phyloP scores from a whole-genome alignment of 2,329 filamentous ascomycete genomes.

The Cytospora mali region DNA sequence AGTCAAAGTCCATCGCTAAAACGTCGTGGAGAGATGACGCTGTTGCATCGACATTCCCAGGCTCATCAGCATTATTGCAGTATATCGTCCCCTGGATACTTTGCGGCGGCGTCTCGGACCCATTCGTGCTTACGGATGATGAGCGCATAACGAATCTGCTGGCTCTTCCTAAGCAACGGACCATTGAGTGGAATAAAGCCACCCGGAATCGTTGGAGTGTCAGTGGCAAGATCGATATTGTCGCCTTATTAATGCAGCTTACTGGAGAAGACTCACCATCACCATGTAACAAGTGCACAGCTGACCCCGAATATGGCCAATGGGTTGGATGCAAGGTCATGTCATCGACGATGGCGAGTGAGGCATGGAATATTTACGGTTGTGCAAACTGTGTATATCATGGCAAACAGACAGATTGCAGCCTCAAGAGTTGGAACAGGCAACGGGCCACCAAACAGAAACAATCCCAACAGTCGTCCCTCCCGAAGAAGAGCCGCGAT shows the following conservation, averaged over 20 bases:
- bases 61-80: neutral
- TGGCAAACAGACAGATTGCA: constrained; percentile 21
- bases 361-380: constrained; percentile 3
- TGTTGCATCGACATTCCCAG: neutral
- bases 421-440: constrained; percentile 6
- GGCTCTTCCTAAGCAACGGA: constrained; percentile 4
- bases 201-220: neutral
- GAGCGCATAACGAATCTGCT: neutral
- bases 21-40: neutral
- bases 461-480: neutral
- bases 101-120: neutral
- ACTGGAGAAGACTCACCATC: constrained; percentile 5
- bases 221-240: constrained; percentile 5
- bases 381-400: constrained; percentile 21
- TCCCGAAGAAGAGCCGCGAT: neutral
- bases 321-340: constrained; percentile 16
- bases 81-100: constrained; percentile 12
- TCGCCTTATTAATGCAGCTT: constrained; percentile 11
- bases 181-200: constrained; percentile 12
- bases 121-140: neutral
- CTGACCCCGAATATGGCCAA: neutral
- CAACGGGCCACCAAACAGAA: neutral
- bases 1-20: neutral
- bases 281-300: constrained; percentile 8
- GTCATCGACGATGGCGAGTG: neutral